Evolutionary conservation across 164 flowering plant genomes (phyloP).

Genomic region (Paratinospora sagittata): DNA sequence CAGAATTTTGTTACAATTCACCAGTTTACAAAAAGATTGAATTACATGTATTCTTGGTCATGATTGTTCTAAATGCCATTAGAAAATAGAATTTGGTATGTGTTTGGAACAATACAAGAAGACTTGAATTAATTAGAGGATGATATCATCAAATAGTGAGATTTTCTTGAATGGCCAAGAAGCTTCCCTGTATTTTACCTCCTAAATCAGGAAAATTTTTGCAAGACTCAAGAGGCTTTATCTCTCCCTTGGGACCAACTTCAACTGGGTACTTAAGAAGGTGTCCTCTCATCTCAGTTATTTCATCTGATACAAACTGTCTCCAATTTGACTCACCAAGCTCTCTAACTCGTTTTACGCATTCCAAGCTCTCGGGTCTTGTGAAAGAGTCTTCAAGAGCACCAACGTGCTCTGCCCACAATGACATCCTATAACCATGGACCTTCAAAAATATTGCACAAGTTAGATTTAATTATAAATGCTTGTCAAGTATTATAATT

Average conservation of each 20-base stretch:
- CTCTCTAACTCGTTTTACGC: constrained; percentile 55
- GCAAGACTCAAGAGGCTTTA: constrained; percentile 57
- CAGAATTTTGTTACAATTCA: too few relatives aligned
- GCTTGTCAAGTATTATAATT: background rate
- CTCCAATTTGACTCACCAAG: constrained; percentile 72
- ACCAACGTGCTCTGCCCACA: constrained; percentile 95
- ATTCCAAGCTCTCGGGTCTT: constrained; percentile 66
- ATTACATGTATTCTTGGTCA: background rate
- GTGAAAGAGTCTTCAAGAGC: constrained; percentile 52
- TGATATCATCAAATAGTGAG: constrained; percentile 57
- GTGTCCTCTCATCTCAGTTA: constrained; percentile 78
- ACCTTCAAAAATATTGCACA: constrained; percentile 32
- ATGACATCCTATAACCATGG: constrained; percentile 89
- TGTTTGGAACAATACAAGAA: background rate
- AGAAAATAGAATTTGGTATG: background rate
- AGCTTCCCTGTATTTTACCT: constrained; percentile 70
- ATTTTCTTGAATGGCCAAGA: constrained; percentile 76
- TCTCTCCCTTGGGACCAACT: constrained; percentile 68
- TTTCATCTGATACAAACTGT: constrained; percentile 57
- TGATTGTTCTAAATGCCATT: background rate
- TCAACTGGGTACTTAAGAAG: constrained; percentile 86
- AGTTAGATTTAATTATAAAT: background rate
- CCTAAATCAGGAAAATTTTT: constrained; percentile 83
- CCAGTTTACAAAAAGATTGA: too few relatives aligned
- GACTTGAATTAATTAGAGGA: background rate